Percentiles rank a stretch among this genome's conserved stretches.
Conservation (phyloP, 1,284 basidiomycete species). For the Cryptococcus sp. region DNA sequence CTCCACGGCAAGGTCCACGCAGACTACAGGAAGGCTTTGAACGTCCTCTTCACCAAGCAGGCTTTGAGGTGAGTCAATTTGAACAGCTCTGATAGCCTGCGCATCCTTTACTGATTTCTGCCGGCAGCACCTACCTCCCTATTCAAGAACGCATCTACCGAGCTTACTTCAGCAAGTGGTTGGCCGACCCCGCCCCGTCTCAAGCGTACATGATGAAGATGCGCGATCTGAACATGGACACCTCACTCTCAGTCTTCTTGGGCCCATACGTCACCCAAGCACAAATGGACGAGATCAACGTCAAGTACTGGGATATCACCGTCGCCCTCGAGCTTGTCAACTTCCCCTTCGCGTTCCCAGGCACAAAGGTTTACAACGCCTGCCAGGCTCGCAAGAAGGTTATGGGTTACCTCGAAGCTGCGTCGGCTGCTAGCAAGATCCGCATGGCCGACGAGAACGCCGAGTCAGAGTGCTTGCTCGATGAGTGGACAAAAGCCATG, state of each 20-base stretch:
- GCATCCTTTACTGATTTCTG: slow-evolving; percentile 11
- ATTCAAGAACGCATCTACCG: slow-evolving; percentile 87
- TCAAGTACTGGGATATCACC: slow-evolving; percentile 97
- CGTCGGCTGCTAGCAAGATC: slow-evolving; percentile 77
- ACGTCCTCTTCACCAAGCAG: slow-evolving; percentile 90
- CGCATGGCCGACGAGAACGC: slow-evolving; percentile 74
- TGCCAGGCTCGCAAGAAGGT: slow-evolving; percentile 90
- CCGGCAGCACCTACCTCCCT: slow-evolving; percentile 74
- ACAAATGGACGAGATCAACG: slow-evolving; percentile 77
- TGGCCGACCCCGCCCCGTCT: slow-evolving; percentile 60
- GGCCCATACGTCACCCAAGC: slow-evolving; percentile 83
- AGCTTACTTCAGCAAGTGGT: slow-evolving; percentile 73
- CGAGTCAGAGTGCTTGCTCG: slow-evolving; percentile 86
- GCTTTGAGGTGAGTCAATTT: slow-evolving; percentile 69
- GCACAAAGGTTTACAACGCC: slow-evolving; percentile 94
- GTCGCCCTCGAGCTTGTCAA: slow-evolving; percentile 96
- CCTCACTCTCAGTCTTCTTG: slow-evolving; percentile 92
- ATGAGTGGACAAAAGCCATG: slow-evolving; percentile 85
- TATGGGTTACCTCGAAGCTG: slow-evolving; percentile 78
- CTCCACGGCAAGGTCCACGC: slow-evolving; percentile 90
- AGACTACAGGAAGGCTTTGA: slow-evolving; percentile 90
- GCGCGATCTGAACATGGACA: slow-evolving; percentile 96
- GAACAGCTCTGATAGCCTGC: slow-evolving; percentile 15
- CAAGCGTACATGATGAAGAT: slow-evolving; percentile 84
- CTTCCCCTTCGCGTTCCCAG: slow-evolving; percentile 93